Base-by-base conservation (phyloP, 371 early-diverging fungal genomes). In the Haplosporangium sp. region DNA sequence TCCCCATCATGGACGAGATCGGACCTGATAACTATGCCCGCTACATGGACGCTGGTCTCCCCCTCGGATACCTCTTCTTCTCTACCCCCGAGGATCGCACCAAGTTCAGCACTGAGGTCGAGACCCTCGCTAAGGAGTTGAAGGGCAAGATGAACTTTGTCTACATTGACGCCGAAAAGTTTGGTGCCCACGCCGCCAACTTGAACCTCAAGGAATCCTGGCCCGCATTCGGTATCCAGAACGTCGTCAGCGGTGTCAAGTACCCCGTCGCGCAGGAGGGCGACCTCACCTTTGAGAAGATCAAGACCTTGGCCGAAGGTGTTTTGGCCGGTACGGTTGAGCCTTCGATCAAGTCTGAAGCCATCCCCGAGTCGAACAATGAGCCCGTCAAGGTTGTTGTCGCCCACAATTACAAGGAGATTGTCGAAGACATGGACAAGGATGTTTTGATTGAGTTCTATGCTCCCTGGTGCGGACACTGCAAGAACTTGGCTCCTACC, bases 381-480 rank as follows among this genome's bases (percentile, higher is more conserved):
- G 98, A 83, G 9, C 90, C 92, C 62, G 96, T 96, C 80, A 95
- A 91, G 86, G 93, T 94, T 13, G 87, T 96, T 76, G 99, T 98
- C 64, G 93, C 92, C 42, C 85, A 89, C 55, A 84, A 86, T 65
- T 98, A 95, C 85, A 82, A 85, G 36, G 87, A 87, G 20, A 85
- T 94, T 70, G 98, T 95, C 37, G 84, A 94, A 69, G 94, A 98
- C 86, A 86, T 83, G 81, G 76, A 77, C 43, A 95, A 95, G 91
- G 96, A 98, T 83, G 98, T 97, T 54, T 90, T 98, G 67, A 77
- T 98, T 62, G 96, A 96, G 83, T 93, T 96, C 79, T 96, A 97
- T 84, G 97, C 95, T 51, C 96, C 92, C 48, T 95, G 95, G 96
- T 96, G 96, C 85, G 93, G 94, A 67, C 95, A 97, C 87, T 97